Evolutionary conservation across 108 stramenopile species (phyloP), one percentile per base, ranked within the genome.

Genomic region (Skeletonema tropicum): DNA sequence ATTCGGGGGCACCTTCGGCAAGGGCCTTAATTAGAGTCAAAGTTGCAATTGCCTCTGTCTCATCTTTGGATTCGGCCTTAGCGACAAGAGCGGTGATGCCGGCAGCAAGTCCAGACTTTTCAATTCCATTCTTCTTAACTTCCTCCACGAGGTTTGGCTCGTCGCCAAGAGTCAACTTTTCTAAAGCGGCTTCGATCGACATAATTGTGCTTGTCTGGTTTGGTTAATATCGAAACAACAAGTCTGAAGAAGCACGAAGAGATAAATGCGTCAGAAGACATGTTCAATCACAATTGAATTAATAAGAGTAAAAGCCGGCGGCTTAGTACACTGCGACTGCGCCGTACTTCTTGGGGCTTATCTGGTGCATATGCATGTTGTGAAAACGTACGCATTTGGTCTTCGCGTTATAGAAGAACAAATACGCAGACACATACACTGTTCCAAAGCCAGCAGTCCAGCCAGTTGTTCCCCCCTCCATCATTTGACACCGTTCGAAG

Each of bases 101-200:
- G 31, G 82, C 79, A 42, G 92, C 90, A 49, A 94, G 77, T 42
- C 93, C 96, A 36, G 87, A 87, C 80, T 93, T 93, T 39, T 83
- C 87, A 38, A 91, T 88, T 31, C 95, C 95, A 31, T 96, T 90
- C 55, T 82, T 55, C 76, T 92, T 88, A 59, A 93, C 90, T 66
- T 85, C 74, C 46, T 92, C 90, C 57, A 93, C 90, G 69, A 94
- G 71, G 70, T 85, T 77, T 35, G 89, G 31, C 60, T 83, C 93
- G 72, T 96, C 96, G 66, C 89, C 92, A 63, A 96, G 68, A 30
- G 88, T 83, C 59, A 96, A 87, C 61, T 78, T 85, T 17, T 85
- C 89, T 65, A 95, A 83, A 68, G 88, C 86, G 46, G 71, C 79
- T 89, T 93, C 94, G 64, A 95, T 85, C 75, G 52, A 55, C 52